phyloP scores from a whole-genome alignment of 768 basidiomycete species.

The Auriscalpium microsporum region DNA sequence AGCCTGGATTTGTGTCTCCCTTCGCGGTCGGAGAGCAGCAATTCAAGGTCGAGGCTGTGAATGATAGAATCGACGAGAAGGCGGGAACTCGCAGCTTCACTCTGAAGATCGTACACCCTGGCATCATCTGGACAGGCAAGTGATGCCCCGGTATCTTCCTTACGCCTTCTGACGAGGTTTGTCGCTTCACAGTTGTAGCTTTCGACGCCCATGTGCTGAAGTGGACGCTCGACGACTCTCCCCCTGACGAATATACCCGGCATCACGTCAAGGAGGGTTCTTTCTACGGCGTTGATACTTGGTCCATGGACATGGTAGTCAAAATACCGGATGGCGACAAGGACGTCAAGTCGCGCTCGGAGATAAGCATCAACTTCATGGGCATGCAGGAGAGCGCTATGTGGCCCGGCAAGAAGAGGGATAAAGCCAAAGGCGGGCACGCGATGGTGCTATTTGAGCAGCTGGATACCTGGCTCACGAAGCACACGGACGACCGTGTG shows the following conservation, averaged over 20 bases:
- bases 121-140: constrained; percentile 79
- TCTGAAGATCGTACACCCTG: constrained; percentile 66
- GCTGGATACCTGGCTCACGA: constrained; percentile 69
- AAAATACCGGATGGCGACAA: constrained; percentile 32
- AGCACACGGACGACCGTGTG: constrained; percentile 51
- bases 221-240: constrained; percentile 77
- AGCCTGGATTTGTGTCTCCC: constrained; percentile 23
- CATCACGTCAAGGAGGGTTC: constrained; percentile 93
- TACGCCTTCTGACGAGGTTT: not conserved
- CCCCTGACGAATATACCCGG: constrained; percentile 63
- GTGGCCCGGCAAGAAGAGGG: constrained; percentile 60
- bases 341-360: constrained; percentile 6
- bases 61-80: constrained; percentile 43
- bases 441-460: constrained; percentile 68
- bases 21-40: constrained; percentile 20
- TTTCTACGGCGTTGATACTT: constrained; percentile 69
- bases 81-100: constrained; percentile 65
- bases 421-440: constrained; percentile 40
- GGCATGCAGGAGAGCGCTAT: constrained; percentile 78
- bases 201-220: constrained; percentile 85
- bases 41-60: constrained; percentile 50
- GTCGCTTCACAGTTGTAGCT: constrained; percentile 50
- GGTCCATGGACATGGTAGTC: constrained; percentile 65
- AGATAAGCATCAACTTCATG: constrained; percentile 52
- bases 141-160: not conserved